Evolutionary conservation across 2,329 filamentous ascomycete species (phyloP), one percentile per base, ranked within the genome.

Genomic region (Aulographum hederae): DNA sequence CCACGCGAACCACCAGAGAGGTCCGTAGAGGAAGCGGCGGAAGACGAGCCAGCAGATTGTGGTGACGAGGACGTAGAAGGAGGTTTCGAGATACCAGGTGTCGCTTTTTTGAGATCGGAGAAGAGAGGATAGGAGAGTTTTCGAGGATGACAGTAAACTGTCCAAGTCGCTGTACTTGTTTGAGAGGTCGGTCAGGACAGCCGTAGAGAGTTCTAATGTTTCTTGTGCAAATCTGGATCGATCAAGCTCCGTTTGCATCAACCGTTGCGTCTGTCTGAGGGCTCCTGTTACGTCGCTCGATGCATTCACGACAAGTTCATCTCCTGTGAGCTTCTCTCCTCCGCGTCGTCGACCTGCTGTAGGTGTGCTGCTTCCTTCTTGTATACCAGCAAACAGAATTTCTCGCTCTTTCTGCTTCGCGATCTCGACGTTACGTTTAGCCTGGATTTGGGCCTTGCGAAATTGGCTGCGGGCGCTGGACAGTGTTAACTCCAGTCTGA

Each of bases 51-150:
- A 98, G 18, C 61, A 63, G 26, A 85, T 72, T 1, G 84, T 94
- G 4, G 58, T 68, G 15, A 78, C 46, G 12, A 95, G 66, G 43
- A 94, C 65, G 49, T 85, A 91, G 41, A 95, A 73, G 2, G 85
- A 73, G 23, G 80, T 91, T 54, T 89, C 78, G 20, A 98, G 67
- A 50, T 98, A 98, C 89, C 89, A 98, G 2, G 85, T 94, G 50
- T 98, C 89, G 41, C 78, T 89, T 63, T 98, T 98, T 49, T 91
- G 82, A 39, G 80, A 89, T 38, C 72, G 71, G 29, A 95, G 58
- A 28, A 98, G 61, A 13, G 80, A 81, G 5, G 72, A 71, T 5
- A 94, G 68, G 13, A 98, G 61, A 34, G 73, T 74, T 40, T 70
- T 68, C 28, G 79, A 85, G 34, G 69, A 78, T 3, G 69, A 63